These are phyloP conservation scores for Allium sativum DNA, from an alignment of 106 monocot species.

Conservation along the genomic window DNA sequence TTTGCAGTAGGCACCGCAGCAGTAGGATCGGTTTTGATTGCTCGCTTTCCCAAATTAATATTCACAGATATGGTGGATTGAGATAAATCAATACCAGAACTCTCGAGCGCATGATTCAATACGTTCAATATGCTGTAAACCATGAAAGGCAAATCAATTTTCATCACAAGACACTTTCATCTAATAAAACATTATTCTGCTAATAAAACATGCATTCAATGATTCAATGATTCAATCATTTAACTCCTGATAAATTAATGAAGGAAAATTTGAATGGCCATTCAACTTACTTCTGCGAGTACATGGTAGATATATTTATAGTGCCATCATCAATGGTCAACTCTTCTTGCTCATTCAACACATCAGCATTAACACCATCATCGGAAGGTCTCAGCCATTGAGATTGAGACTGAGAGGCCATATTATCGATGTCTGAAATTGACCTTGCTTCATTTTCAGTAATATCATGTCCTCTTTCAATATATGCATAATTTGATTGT, in stretches of 20 bases:
- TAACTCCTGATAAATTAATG: background rate
- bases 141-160: background rate
- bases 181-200: background rate
- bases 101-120: constrained; percentile 37
- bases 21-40: constrained; percentile 4
- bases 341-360: constrained; percentile 34
- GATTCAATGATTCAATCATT: too few relatives aligned
- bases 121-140: constrained; percentile 33
- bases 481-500: constrained; percentile 6
- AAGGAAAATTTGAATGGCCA: background rate
- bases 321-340: constrained; percentile 44
- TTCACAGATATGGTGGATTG: constrained; percentile 58
- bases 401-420: constrained; percentile 28
- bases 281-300: constrained; percentile 35
- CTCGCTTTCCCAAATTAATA: constrained; percentile 43
- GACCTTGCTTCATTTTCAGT: constrained; percentile 20
- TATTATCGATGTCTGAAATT: constrained; percentile 36
- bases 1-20: constrained; percentile 6
- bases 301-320: constrained; percentile 31
- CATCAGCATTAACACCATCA: constrained; percentile 19
- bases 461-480: constrained; percentile 9
- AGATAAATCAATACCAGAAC: constrained; percentile 50
- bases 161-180: too few relatives aligned
- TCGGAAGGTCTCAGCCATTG: constrained; percentile 37
- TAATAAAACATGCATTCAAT: background rate